Evolutionary conservation across 208 protist species (phyloP), one percentile per base, ranked within the genome.

Genomic region (Tritrichomonas musculus): DNA sequence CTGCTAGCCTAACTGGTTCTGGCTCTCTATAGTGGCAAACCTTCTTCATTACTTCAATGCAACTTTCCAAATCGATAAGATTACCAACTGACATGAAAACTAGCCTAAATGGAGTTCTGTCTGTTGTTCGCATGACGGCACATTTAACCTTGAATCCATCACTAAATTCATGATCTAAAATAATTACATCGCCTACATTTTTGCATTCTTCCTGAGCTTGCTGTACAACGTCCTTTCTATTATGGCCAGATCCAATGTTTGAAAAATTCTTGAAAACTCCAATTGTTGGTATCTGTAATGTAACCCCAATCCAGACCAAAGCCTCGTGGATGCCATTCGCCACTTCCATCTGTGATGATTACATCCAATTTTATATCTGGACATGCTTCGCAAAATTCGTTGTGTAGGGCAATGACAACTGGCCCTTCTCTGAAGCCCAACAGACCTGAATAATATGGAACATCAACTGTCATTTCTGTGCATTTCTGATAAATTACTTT

Each of bases 91-190:
- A 77, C 36, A 77, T 36, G 47, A 36, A 77, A 17, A 77, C 47
- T n/a, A 36, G 69, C 11, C 47, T 77, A 44, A 77, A 77, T 77
- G 69, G 69, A 47, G 9, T 1, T 36, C 22, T 36, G 20, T 77
- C 33, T 77, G 69, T 77, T 77, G 69, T 77, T 77, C 69, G 36
- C 69, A 77, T 47, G 33, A 77, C 69, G 20, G 69, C 69, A n/a
- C 69, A 77, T 20, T 77, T 47, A 47, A 77, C 47, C 3, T 36
- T 27, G 4, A 8, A 47, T 14, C 33, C 69, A 77, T 77, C 33
- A 27, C 20, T 5, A 8, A 44, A 20, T 20, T 11, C 11, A 77
- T 77, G 33, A 20, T 77, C 33, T 11, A 77, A 47, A 4, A 27
- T 44, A 1, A 47, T 47, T 11, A 14, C 13, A n/a, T 77, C 69